A percentile compares a stretch with the other conserved stretches of the same genome.
Evolutionary conservation across 805 yeast species (phyloP).

Genomic region (Yueomyces sinensis): DNA sequence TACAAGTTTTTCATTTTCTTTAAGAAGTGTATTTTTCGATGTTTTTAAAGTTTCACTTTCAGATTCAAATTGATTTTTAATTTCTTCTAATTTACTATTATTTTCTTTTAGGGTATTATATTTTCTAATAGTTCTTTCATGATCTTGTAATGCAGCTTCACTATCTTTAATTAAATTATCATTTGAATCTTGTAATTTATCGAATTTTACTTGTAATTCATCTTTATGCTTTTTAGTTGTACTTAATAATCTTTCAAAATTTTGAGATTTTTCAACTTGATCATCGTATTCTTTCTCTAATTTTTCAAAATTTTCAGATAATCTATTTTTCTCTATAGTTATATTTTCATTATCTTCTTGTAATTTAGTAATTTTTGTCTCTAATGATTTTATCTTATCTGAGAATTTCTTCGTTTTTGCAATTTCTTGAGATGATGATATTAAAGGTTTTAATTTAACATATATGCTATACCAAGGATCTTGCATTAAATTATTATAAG

Average conservation of each 20-base stretch:
- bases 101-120: no score
- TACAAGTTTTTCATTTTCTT: no score
- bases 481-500: constrained; percentile 33
- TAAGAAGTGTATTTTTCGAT: no score
- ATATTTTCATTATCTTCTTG: constrained; percentile 14
- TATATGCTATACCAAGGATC: constrained; percentile 76
- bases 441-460: constrained; percentile 58
- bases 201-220: no score
- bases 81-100: no score
- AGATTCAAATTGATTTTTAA: no score
- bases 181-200: no score
- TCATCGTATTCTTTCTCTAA: constrained; percentile 10
- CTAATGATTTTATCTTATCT: constrained; percentile 41
- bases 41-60: no score
- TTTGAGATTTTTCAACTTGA: constrained; percentile 8
- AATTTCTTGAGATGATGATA: constrained; percentile 49
- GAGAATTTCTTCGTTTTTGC: constrained; percentile 43
- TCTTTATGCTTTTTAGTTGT: no score
- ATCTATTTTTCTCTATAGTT: constrained; percentile 9
- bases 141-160: constrained; percentile 44
- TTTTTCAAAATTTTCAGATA: constrained; percentile 15
- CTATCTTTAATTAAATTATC: constrained; percentile 36
- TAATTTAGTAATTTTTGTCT: constrained; percentile 29
- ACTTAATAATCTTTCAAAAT: constrained; percentile 9
- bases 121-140: no score